These are phyloP conservation scores for Linnemannia hyalina DNA, from an alignment of 192 early-diverging fungal species.

Conservation along the genomic window DNA sequence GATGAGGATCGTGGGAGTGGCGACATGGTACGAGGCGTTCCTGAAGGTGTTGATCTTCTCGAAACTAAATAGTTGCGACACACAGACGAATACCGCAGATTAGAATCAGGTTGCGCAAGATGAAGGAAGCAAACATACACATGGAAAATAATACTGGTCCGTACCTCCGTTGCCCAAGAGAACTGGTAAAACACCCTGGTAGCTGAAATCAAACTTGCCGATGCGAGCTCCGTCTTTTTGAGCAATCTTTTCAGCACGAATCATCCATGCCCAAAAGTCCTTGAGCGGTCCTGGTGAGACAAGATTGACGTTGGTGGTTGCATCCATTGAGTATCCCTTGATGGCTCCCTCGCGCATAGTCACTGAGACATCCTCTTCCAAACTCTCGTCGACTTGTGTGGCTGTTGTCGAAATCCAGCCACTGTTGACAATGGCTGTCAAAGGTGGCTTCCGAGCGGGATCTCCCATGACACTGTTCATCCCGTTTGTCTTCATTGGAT, in stretches of 20 bases:
- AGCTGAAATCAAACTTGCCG: slow-evolving; percentile 66
- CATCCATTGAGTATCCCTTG: slow-evolving; percentile 85
- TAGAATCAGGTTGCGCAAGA: background rate
- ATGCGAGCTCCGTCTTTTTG: slow-evolving; percentile 56
- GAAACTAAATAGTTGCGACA: slow-evolving; percentile 8
- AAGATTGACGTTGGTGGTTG: slow-evolving; percentile 61
- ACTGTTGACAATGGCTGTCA: slow-evolving; percentile 38
- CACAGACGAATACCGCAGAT: background rate
- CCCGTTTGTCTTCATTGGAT: slow-evolving; percentile 19
- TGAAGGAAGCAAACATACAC: background rate
- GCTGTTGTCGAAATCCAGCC: slow-evolving; percentile 21
- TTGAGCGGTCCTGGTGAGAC: slow-evolving; percentile 65
- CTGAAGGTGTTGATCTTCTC: slow-evolving; percentile 55
- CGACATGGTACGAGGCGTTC: slow-evolving; percentile 53
- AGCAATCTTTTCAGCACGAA: slow-evolving; percentile 59
- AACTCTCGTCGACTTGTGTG: slow-evolving; percentile 19
- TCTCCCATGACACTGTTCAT: slow-evolving; percentile 16
- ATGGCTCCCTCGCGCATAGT: slow-evolving; percentile 83
- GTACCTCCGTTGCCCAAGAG: slow-evolving; percentile 47
- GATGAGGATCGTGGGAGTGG: slow-evolving; percentile 37
- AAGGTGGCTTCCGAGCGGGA: slow-evolving; percentile 2
- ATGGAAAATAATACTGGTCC: background rate
- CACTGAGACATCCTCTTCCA: slow-evolving; percentile 79
- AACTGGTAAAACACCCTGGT: slow-evolving; percentile 65
- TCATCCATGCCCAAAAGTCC: slow-evolving; percentile 68